phyloP scores from a whole-genome alignment of 2,329 filamentous ascomycete species.

The Fusarium pseudocircinatum region DNA sequence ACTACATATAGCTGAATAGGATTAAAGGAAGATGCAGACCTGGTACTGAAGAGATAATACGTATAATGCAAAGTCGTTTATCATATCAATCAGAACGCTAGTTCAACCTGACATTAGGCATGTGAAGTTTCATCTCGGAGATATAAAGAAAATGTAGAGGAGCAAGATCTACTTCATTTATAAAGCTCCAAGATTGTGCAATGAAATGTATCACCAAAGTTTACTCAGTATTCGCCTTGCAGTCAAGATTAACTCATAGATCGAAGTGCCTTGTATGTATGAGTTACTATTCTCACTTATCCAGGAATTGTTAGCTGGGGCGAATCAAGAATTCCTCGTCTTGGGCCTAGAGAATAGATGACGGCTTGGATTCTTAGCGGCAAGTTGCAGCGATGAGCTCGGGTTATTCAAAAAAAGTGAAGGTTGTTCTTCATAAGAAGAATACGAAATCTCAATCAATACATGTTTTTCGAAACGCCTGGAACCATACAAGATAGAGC shows the following conservation, averaged over 20 bases:
- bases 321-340: not conserved
- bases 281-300: not conserved
- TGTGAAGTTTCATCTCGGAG: not conserved
- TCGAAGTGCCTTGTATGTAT: not conserved
- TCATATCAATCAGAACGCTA: not conserved
- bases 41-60: not conserved
- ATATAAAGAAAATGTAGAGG: not conserved
- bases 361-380: slow-evolving; percentile 5
- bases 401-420: not conserved
- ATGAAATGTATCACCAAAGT: not conserved
- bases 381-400: not conserved
- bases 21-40: not conserved
- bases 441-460: not conserved
- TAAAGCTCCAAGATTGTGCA: not conserved
- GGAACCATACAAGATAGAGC: not conserved
- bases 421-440: not conserved
- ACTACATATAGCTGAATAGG: not conserved
- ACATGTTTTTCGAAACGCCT: not conserved
- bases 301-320: not conserved
- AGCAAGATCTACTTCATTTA: not conserved
- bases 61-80: not conserved
- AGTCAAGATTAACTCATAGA: not conserved
- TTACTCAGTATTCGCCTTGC: not conserved
- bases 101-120: not conserved
- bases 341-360: slow-evolving; percentile 11